These are phyloP conservation scores for Speleostelium caveatum DNA, from an alignment of 78 protist genomes.

Conservation along the genomic window DNA sequence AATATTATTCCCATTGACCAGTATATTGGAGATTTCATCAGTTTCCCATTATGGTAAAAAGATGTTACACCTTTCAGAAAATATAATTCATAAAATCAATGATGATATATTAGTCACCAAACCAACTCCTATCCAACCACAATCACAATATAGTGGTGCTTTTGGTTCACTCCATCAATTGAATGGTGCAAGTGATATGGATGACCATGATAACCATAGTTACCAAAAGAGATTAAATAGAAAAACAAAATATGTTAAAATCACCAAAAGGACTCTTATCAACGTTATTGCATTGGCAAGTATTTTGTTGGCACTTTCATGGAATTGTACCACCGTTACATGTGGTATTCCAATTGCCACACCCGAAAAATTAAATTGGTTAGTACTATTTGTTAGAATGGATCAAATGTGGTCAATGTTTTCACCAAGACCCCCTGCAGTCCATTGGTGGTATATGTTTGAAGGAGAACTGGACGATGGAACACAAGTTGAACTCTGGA, in stretches of 20 bases:
- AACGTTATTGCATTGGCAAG: slow-evolving; percentile 26
- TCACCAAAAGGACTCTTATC: not conserved
- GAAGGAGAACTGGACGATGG: slow-evolving; percentile 65
- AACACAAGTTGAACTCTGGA: slow-evolving; percentile 29
- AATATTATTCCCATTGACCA: slow-evolving; percentile 9
- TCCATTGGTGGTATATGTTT: slow-evolving; percentile 71
- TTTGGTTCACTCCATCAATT: no score
- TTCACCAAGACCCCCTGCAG: slow-evolving; percentile 75
- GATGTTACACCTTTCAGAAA: not conserved
- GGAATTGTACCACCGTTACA: slow-evolving; percentile 14
- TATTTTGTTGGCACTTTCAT: slow-evolving; percentile 37
- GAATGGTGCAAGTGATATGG: not conserved
- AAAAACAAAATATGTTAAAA: not conserved
- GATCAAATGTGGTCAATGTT: slow-evolving; percentile 80
- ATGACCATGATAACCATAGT: not conserved
- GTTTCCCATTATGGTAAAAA: slow-evolving; percentile 19
- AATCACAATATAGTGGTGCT: not conserved
- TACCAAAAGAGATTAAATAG: slow-evolving; percentile 11
- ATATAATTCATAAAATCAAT: not conserved
- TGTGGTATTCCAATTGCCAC: slow-evolving; percentile 9
- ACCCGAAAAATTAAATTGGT: slow-evolving; percentile 37
- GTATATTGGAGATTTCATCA: not conserved
- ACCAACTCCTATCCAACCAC: slow-evolving; percentile 9
- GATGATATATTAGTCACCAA: slow-evolving; percentile 23
- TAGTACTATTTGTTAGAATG: slow-evolving; percentile 7